Conservation (phyloP, 768 basidiomycete species). For the Mycena vulgaris region DNA sequence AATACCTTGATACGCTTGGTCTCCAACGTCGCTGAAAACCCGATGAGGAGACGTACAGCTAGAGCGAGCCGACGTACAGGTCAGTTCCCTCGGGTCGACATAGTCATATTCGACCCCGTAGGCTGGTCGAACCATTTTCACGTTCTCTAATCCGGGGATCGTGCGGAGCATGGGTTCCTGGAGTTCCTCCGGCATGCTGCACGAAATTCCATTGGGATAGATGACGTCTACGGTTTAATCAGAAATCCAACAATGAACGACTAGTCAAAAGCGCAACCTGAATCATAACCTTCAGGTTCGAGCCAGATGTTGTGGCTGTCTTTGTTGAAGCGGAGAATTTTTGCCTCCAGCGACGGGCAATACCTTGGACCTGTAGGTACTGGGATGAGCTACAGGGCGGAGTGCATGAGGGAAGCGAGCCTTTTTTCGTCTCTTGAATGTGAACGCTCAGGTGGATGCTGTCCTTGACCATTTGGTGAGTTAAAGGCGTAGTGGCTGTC, state of each 20-base stretch:
- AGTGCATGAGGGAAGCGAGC: conserved; percentile 52
- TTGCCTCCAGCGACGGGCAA: conserved; percentile 92
- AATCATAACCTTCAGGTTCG: conserved; percentile 94
- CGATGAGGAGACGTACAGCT: background rate
- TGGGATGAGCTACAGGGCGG: background rate
- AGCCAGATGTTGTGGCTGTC: conserved; percentile 85
- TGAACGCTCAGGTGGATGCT: conserved; percentile 87
- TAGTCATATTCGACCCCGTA: conserved; percentile 97
- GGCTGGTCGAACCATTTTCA: conserved; percentile 86
- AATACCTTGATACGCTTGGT: conserved; percentile 84
- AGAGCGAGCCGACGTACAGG: conserved; percentile 61
- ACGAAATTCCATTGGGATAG: conserved; percentile 93
- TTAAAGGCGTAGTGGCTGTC: conserved; percentile 80
- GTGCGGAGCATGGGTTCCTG: conserved; percentile 90
- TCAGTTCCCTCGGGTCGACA: conserved; percentile 87
- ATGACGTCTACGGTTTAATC: conserved; percentile 71
- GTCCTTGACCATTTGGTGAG: conserved; percentile 82
- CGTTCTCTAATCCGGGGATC: conserved; percentile 88
- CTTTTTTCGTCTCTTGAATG: conserved; percentile 92
- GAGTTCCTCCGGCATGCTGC: conserved; percentile 88
- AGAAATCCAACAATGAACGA: conserved; percentile 2
- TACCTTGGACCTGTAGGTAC: conserved; percentile 81
- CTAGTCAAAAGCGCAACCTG: conserved; percentile 61
- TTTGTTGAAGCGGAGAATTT: conserved; percentile 87
- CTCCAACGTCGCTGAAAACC: conserved; percentile 81